Evolutionary conservation across 176 grass and related monocot genomes (phyloP).

Genomic region (Cenchrus fungigraminus): DNA sequence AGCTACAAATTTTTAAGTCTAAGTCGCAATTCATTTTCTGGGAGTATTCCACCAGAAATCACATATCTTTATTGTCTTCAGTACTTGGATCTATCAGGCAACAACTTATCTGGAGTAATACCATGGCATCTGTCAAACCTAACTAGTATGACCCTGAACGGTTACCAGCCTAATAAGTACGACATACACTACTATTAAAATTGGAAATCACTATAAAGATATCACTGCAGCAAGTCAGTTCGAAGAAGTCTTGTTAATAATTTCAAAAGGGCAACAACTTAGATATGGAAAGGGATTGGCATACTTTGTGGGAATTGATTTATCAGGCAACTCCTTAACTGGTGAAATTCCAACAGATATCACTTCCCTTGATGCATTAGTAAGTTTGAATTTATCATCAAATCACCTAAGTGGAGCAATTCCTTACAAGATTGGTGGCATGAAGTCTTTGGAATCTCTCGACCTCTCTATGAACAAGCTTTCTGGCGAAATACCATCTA

Average conservation of each 20-base stretch:
- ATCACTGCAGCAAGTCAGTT: background rate
- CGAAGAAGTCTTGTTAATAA: background rate
- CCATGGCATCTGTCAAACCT: constrained; percentile 26
- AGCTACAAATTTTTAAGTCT: background rate
- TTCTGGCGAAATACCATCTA: constrained; percentile 27
- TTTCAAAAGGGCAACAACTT: constrained; percentile 31
- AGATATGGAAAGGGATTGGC: background rate
- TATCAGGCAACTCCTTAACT: constrained; percentile 40
- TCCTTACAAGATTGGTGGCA: constrained; percentile 13
- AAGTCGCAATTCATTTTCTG: constrained; percentile 35
- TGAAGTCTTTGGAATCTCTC: constrained; percentile 43
- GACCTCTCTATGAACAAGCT: constrained; percentile 45
- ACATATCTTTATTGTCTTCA: background rate
- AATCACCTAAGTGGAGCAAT: constrained; percentile 29
- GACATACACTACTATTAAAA: too few species aligned
- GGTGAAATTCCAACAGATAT: constrained; percentile 41
- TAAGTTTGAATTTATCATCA: constrained; percentile 40
- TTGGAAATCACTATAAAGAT: too few species aligned
- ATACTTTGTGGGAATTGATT: constrained; percentile 25
- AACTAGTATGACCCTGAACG: background rate
- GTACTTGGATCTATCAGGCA: constrained; percentile 38
- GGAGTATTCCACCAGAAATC: constrained; percentile 21
- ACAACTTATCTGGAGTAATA: constrained; percentile 36
- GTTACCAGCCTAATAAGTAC: too few species aligned
- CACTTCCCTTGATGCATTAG: constrained; percentile 5